phyloP scores from a whole-genome alignment of 2,329 filamentous ascomycete genomes.

The Pseudogymnoascus sp. region DNA sequence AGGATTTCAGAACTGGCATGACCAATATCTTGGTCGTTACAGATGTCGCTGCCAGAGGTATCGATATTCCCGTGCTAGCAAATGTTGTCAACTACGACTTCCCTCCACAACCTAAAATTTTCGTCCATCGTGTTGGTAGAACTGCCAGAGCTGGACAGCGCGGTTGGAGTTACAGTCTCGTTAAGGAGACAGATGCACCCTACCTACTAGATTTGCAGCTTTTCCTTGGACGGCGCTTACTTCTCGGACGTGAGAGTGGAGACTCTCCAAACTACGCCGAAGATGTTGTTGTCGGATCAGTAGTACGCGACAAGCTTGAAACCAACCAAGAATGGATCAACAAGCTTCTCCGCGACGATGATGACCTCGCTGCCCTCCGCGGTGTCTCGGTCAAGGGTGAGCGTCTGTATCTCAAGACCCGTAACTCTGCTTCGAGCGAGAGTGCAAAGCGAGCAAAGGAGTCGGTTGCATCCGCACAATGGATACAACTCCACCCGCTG shows the following conservation, averaged over 20 bases:
- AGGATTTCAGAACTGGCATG: slow-evolving; percentile 76
- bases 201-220: slow-evolving; percentile 92
- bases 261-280: slow-evolving; percentile 63
- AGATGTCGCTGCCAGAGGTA: slow-evolving; percentile 91
- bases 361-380: slow-evolving; percentile 64
- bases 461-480: slow-evolving; percentile 60
- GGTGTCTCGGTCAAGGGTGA: slow-evolving; percentile 79
- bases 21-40: slow-evolving; percentile 92
- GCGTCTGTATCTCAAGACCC: slow-evolving; percentile 82
- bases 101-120: slow-evolving; percentile 91
- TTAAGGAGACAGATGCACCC: slow-evolving; percentile 78
- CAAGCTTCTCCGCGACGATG: slow-evolving; percentile 66
- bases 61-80: slow-evolving; percentile 90
- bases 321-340: slow-evolving; percentile 73
- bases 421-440: slow-evolving; percentile 81
- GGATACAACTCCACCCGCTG: slow-evolving; percentile 69
- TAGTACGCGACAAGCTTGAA: slow-evolving; percentile 67
- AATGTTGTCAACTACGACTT: slow-evolving; percentile 99
- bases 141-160: slow-evolving; percentile 88
- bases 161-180: slow-evolving; percentile 92
- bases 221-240: slow-evolving; percentile 77
- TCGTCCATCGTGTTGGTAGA: slow-evolving; percentile 90
- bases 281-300: slow-evolving; percentile 73
- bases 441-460: slow-evolving; percentile 83
- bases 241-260: slow-evolving; percentile 59